Percentiles rank a stretch among this genome's conserved stretches.
Conservation (phyloP, 331 rosid species). For the Spiraea crenata region DNA sequence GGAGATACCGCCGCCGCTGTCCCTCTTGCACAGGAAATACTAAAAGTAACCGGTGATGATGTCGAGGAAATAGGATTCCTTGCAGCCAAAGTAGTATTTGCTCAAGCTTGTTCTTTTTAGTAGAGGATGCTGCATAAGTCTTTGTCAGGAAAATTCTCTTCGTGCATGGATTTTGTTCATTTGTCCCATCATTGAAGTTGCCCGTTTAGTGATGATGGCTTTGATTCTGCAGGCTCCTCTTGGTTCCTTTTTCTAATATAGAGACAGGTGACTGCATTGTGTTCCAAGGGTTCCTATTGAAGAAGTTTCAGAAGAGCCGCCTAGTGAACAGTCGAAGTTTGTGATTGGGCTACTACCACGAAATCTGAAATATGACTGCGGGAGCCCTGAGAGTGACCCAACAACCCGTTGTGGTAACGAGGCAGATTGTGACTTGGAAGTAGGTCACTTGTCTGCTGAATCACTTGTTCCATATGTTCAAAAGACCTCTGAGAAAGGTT, state of each 20-base stretch:
- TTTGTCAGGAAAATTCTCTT: no score
- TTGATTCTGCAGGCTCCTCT: constrained; percentile 74
- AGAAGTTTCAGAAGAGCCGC: constrained; percentile 40
- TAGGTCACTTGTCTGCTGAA: constrained; percentile 25
- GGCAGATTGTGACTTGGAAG: constrained; percentile 32
- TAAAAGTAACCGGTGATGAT: constrained; percentile 75
- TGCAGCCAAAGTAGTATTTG: background rate
- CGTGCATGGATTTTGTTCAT: no score
- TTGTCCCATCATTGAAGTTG: no score
- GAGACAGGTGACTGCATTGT: constrained; percentile 70
- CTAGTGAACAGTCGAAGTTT: constrained; percentile 33
- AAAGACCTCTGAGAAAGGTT: constrained; percentile 33
- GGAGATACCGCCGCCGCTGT: no score
- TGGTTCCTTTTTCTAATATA: constrained; percentile 62
- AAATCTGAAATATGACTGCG: constrained; percentile 47
- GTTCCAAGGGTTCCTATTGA: constrained; percentile 11
- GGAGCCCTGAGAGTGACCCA: constrained; percentile 48
- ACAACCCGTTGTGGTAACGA: constrained; percentile 27
- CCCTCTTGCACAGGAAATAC: constrained; percentile 80
- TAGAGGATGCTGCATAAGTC: background rate
- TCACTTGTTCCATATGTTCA: constrained; percentile 34
- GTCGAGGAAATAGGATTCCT: constrained; percentile 57
- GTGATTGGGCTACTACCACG: constrained; percentile 52
- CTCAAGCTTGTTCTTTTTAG: background rate
- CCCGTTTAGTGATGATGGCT: background rate